These are phyloP conservation scores for Acanthamoeba lenticulata DNA, from an alignment of 208 protist genomes.

Conservation along the genomic window DNA sequence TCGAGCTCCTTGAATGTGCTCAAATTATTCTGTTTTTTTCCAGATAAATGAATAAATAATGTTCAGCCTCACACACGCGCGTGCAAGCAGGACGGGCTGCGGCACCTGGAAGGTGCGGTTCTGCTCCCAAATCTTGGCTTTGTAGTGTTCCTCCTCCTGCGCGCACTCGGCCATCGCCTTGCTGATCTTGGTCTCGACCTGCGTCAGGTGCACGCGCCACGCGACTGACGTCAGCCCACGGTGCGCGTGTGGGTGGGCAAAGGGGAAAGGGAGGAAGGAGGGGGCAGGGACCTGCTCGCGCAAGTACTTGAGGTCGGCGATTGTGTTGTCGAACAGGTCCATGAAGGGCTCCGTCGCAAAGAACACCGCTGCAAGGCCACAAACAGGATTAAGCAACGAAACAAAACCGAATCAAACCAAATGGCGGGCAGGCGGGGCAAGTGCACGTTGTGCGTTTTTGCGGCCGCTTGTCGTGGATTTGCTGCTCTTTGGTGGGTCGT, in stretches of 20 bases:
- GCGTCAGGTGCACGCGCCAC: background rate
- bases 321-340: constrained; percentile 41
- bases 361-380: background rate
- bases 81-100: too few relatives aligned
- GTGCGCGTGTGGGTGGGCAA: background rate
- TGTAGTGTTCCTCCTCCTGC: constrained; percentile 19
- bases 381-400: background rate
- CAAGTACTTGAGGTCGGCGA: constrained; percentile 40
- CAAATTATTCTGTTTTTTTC: background rate
- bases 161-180: background rate
- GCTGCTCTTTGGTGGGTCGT: background rate
- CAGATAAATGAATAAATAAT: background rate
- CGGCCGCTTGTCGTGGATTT: background rate
- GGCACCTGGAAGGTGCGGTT: background rate
- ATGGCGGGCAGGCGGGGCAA: background rate
- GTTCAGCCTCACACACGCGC: background rate
- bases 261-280: background rate
- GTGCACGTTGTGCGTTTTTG: background rate
- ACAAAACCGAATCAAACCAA: background rate
- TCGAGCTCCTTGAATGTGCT: constrained; percentile 44
- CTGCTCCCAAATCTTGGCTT: constrained; percentile 11
- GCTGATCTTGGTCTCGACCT: background rate
- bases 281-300: background rate
- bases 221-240: background rate
- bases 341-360: constrained; percentile 31